A percentile compares a stretch with the other conserved stretches of the same genome.
Conservation (phyloP, 495 filamentous ascomycete species). For the Saxophila tyrrhenica region DNA sequence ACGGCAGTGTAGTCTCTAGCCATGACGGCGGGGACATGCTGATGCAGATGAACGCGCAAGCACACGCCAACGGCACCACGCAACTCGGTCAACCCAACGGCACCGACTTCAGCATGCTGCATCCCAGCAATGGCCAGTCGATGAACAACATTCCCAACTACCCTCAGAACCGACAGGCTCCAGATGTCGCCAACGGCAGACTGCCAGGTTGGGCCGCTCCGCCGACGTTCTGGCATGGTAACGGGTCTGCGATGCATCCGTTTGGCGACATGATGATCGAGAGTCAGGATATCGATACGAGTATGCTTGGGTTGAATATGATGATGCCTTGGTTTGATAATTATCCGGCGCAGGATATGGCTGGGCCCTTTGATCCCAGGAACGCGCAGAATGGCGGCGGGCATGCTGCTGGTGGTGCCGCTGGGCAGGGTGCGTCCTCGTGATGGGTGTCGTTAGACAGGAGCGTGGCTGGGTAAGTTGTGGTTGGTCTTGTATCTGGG, state of each 20-base stretch:
- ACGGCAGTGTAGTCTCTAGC: not conserved
- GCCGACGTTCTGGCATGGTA: not conserved
- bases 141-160: not conserved
- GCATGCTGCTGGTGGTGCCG: too few species aligned
- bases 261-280: conserved; percentile 55
- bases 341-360: not conserved
- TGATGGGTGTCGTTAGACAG: too few species aligned
- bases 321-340: conserved; percentile 51
- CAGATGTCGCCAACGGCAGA: not conserved
- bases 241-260: not conserved
- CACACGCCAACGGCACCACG: not conserved
- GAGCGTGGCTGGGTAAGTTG: too few species aligned
- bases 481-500: too few species aligned
- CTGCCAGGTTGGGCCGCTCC: not conserved
- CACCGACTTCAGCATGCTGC: not conserved
- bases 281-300: conserved; percentile 59
- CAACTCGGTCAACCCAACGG: not conserved
- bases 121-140: too few species aligned
- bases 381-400: too few species aligned
- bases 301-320: conserved; percentile 42
- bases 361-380: not conserved
- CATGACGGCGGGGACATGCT: not conserved
- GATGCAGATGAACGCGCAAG: not conserved
- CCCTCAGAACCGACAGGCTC: too few species aligned
- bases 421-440: too few species aligned